Percentiles rank a stretch among this genome's conserved stretches.
Evolutionary conservation across 768 basidiomycete genomes (phyloP).

Genomic region (Leccinum rimulosum): DNA sequence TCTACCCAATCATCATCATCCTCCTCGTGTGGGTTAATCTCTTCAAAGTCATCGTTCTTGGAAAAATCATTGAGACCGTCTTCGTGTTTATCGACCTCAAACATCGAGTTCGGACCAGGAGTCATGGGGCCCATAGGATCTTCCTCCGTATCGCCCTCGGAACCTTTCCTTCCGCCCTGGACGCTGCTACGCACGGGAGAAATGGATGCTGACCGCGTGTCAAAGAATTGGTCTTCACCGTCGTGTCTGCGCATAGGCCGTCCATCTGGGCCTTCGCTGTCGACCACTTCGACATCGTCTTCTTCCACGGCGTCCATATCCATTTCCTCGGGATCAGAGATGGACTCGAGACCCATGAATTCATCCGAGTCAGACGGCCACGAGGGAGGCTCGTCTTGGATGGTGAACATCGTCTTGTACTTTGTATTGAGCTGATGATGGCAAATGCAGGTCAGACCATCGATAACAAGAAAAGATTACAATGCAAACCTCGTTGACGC

Average conservation of each 20-base stretch:
- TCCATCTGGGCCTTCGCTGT: slow-evolving; percentile 27
- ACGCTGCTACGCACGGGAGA: slow-evolving; percentile 40
- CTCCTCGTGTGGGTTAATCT: slow-evolving; percentile 31
- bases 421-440: slow-evolving; percentile 35
- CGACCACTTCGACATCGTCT: slow-evolving; percentile 37
- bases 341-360: slow-evolving; percentile 71
- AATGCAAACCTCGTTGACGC: slow-evolving; percentile 67
- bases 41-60: slow-evolving; percentile 27
- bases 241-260: slow-evolving; percentile 29
- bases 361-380: slow-evolving; percentile 80
- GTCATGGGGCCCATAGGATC: slow-evolving; percentile 70
- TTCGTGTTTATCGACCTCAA: slow-evolving; percentile 24
- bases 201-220: slow-evolving; percentile 47
- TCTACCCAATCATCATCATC: slow-evolving; percentile 67
- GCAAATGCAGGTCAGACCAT: slow-evolving; percentile 8
- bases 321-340: slow-evolving; percentile 76
- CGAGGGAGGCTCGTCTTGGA: slow-evolving; percentile 83
- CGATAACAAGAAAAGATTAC: not conserved
- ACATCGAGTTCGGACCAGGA: slow-evolving; percentile 48
- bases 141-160: slow-evolving; percentile 68
- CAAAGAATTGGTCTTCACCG: slow-evolving; percentile 51
- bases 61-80: slow-evolving; percentile 25
- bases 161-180: slow-evolving; percentile 42
- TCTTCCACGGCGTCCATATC: slow-evolving; percentile 55
- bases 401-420: slow-evolving; percentile 74